phyloP scores from a whole-genome alignment of 805 yeast genomes.

The Cyberlindnera mississippiensis region DNA sequence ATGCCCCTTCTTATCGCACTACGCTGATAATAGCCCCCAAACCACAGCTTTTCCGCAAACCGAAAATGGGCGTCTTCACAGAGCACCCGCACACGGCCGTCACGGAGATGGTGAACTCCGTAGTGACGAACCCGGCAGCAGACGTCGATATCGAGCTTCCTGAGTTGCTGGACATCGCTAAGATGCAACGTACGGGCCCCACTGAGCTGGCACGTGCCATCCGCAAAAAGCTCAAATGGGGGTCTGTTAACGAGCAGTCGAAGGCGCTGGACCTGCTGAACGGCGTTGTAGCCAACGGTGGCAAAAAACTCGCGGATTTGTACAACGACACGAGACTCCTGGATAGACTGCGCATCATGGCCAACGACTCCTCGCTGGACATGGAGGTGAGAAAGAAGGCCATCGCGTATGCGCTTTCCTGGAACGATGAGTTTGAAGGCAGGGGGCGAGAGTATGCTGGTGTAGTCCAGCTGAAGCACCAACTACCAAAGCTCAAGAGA shows the following conservation, averaged over 20 bases:
- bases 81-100: constrained; percentile 70
- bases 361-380: constrained; percentile 41
- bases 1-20: constrained; percentile 1
- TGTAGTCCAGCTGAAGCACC: constrained; percentile 43
- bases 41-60: no score
- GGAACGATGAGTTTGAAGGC: constrained; percentile 55
- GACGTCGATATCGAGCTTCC: constrained; percentile 35
- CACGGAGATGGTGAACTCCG: constrained; percentile 57
- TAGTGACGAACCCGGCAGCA: constrained; percentile 32
- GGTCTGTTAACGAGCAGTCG: constrained; percentile 57
- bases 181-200: constrained; percentile 36
- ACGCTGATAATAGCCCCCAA: background rate
- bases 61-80: constrained; percentile 52
- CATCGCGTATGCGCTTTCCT: constrained; percentile 51
- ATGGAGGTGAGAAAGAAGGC: constrained; percentile 45
- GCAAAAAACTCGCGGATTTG: constrained; percentile 33
- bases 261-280: constrained; percentile 64
- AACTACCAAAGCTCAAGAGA: constrained; percentile 35
- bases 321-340: constrained; percentile 67
- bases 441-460: constrained; percentile 44
- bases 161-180: constrained; percentile 31
- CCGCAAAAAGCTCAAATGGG: constrained; percentile 85
- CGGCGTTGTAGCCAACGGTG: constrained; percentile 55
- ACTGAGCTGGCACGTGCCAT: constrained; percentile 88
- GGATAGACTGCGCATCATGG: constrained; percentile 55